Conservation (phyloP, 352 stramenopile species). For the Globisporangium echinulatum region DNA sequence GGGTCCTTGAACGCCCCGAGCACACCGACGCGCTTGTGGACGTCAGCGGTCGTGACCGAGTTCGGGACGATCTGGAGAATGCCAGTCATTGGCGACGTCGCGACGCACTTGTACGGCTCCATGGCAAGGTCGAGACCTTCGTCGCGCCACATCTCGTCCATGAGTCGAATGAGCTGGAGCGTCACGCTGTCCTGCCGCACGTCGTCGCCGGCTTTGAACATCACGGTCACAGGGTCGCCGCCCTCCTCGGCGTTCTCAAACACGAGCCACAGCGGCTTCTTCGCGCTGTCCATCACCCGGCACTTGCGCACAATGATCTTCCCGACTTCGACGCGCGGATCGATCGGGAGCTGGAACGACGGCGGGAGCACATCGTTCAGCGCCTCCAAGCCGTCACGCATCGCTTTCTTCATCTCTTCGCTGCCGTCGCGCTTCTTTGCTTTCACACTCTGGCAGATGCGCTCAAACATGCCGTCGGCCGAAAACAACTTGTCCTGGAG, state of each 20-base stretch:
- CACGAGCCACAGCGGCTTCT: slow-evolving; percentile 85
- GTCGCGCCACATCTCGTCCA: slow-evolving; percentile 91
- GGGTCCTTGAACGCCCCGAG: slow-evolving; percentile 81
- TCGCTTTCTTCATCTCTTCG: slow-evolving; percentile 78
- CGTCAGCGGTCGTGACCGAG: slow-evolving; percentile 91
- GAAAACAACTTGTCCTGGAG: slow-evolving; percentile 86
- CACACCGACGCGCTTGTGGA: slow-evolving; percentile 80
- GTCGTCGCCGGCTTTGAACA: slow-evolving; percentile 94
- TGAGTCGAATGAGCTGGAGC: slow-evolving; percentile 88
- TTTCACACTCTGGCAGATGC: slow-evolving; percentile 81
- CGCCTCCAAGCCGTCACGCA: slow-evolving; percentile 74
- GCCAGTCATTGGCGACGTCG: slow-evolving; percentile 87
- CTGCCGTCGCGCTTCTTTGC: slow-evolving; percentile 72
- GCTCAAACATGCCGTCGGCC: slow-evolving; percentile 69
- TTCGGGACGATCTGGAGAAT: slow-evolving; percentile 91
- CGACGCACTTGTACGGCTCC: slow-evolving; percentile 89
- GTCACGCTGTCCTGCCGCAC: slow-evolving; percentile 94
- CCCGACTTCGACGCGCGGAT: slow-evolving; percentile 77
- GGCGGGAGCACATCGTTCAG: slow-evolving; percentile 77
- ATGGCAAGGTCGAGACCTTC: slow-evolving; percentile 89
- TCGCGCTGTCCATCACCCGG: slow-evolving; percentile 88
- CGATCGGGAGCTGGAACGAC: slow-evolving; percentile 85
- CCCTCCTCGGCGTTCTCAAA: slow-evolving; percentile 86
- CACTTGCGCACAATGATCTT: slow-evolving; percentile 85
- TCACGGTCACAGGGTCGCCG: slow-evolving; percentile 76